Percentiles rank a stretch among this genome's conserved stretches.
phyloP scores from a whole-genome alignment of 2,329 filamentous ascomycete species.

The Cryphonectria carpinicola region DNA sequence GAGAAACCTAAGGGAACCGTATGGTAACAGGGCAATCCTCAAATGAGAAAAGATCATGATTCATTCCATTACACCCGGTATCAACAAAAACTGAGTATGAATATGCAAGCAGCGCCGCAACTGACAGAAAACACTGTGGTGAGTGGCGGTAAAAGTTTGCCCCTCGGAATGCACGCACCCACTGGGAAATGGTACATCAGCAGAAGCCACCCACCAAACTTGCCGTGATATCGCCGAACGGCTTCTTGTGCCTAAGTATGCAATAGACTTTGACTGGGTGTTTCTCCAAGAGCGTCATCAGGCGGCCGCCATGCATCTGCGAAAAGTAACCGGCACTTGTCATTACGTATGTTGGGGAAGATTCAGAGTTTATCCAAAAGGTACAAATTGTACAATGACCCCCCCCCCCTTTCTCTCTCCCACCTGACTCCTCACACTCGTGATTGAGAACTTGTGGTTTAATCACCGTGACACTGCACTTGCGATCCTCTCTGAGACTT shows the following conservation, averaged over 20 bases:
- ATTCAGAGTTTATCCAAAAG: not conserved
- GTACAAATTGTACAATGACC: not conserved
- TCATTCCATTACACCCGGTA: not conserved
- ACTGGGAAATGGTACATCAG: not conserved
- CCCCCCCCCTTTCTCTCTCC: not conserved
- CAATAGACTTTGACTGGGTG: not conserved
- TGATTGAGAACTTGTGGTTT: not conserved
- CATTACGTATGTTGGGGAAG: constrained; percentile 8
- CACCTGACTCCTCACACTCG: constrained; percentile 6
- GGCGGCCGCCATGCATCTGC: not conserved
- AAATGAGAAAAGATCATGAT: not conserved
- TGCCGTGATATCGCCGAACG: constrained; percentile 20
- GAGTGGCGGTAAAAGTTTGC: not conserved
- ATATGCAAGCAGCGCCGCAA: not conserved
- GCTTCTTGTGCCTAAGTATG: not conserved
- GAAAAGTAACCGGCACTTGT: not conserved
- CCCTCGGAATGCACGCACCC: not conserved
- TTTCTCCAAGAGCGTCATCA: constrained; percentile 10
- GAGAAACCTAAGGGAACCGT: not conserved
- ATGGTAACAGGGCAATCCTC: not conserved
- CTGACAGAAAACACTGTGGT: not conserved
- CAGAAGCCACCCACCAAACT: not conserved
- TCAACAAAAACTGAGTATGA: not conserved
- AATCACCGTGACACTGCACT: not conserved
- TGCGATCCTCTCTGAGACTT: not conserved